These are phyloP conservation scores for Lathyrus sativus DNA, from an alignment of 306 rosid genomes.

Conservation along the genomic window DNA sequence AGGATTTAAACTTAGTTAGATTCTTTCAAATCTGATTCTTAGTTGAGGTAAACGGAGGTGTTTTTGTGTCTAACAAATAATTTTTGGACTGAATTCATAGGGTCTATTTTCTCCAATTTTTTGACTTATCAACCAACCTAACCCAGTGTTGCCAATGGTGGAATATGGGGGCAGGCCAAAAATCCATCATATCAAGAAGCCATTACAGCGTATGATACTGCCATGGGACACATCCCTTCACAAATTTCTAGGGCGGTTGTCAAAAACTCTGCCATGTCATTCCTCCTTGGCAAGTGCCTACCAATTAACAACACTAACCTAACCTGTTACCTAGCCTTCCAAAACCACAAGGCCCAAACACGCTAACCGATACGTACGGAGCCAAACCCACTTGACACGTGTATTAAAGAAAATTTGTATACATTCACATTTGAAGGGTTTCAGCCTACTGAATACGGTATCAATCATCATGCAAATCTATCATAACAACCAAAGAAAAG, in stretches of 20 bases:
- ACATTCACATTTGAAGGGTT: neutral
- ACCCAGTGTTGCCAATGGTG: neutral
- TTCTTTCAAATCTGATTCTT: neutral
- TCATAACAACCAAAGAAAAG: neutral
- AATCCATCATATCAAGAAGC: neutral
- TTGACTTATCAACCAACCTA: constrained; percentile 1
- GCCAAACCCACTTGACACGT: neutral
- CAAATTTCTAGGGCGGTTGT: neutral
- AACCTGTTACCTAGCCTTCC: neutral
- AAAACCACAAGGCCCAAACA: neutral
- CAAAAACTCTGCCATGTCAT: neutral
- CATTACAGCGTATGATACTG: neutral
- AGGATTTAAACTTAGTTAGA: neutral
- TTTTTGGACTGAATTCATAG: neutral
- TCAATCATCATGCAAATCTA: constrained; percentile 1
- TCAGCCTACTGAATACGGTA: neutral
- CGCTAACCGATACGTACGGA: neutral
- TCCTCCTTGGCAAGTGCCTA: neutral
- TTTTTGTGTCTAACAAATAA: neutral
- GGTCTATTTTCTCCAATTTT: constrained; percentile 2
- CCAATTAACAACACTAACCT: neutral
- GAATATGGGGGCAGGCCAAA: neutral
- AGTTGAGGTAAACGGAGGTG: neutral
- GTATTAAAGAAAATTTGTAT: neutral
- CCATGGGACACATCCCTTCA: neutral